phyloP scores from a whole-genome alignment of 2,329 filamentous ascomycete genomes.

The Beauveria sp. region DNA sequence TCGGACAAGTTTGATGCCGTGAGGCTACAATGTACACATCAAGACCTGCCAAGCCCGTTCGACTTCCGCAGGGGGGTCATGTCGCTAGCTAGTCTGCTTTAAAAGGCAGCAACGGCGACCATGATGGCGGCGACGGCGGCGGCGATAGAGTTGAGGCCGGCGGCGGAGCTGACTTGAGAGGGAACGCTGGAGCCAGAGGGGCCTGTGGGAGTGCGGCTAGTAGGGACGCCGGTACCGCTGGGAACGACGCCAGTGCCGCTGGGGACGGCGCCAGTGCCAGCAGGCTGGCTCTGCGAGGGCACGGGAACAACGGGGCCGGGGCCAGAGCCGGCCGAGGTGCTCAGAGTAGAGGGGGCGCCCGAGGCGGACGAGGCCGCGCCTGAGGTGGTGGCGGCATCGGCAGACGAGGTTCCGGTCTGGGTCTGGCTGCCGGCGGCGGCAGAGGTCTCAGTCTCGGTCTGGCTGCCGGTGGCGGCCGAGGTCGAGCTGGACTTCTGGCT shows the following conservation, averaged over 20 bases:
- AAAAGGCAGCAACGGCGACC: conserved; percentile 24
- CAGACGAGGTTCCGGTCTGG: not conserved
- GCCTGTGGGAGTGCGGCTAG: not conserved
- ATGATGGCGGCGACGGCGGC: conserved; percentile 24
- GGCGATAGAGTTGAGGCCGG: conserved; percentile 23
- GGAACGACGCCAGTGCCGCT: conserved; percentile 1
- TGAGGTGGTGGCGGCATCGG: not conserved
- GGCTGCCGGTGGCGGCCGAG: conserved; percentile 4
- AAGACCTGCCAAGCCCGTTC: not conserved
- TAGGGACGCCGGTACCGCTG: not conserved
- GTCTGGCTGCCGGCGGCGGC: conserved; percentile 10
- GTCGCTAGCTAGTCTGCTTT: conserved; percentile 10
- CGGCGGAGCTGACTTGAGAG: conserved; percentile 10
- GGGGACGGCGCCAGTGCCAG: conserved; percentile 9
- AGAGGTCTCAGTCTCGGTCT: not conserved
- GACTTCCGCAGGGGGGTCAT: not conserved
- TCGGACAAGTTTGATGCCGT: not conserved
- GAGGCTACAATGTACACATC: conserved; percentile 8
- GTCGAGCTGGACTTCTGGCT: conserved; percentile 15
- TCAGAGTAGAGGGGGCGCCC: conserved; percentile 12
- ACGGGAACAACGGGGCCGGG: not conserved
- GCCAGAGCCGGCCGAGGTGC: conserved; percentile 20
- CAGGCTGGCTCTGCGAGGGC: conserved; percentile 11
- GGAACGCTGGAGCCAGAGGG: conserved; percentile 1
- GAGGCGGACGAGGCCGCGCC: not conserved